A percentile compares a stretch with the other conserved stretches of the same genome.
These are phyloP conservation scores for Ceratocystis alfenasii DNA, from an alignment of 2,329 filamentous ascomycete species.

Conservation along the genomic window DNA sequence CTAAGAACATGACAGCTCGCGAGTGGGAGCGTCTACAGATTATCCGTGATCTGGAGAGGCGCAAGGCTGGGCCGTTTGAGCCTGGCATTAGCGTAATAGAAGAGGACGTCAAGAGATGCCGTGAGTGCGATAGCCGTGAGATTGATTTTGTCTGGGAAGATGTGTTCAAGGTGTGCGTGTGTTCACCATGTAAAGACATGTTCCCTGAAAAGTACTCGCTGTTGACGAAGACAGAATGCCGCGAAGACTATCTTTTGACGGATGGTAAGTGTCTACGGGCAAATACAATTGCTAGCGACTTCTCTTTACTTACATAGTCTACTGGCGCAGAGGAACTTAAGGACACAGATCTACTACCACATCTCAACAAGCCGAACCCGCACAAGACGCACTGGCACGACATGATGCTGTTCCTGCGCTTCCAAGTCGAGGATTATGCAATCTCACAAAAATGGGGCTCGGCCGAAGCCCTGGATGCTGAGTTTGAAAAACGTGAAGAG, in stretches of 20 bases:
- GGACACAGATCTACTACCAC: conserved; percentile 74
- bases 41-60: conserved; percentile 56
- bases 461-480: conserved; percentile 69
- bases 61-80: conserved; percentile 74
- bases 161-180: conserved; percentile 63
- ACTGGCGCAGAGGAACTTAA: conserved; percentile 63
- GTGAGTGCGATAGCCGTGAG: conserved; percentile 71
- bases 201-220: conserved; percentile 86
- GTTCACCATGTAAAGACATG: conserved; percentile 76
- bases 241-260: conserved; percentile 88
- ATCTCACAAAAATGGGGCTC: conserved; percentile 86
- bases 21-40: conserved; percentile 85
- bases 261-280: conserved; percentile 50
- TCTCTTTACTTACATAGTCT: conserved; percentile 12
- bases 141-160: conserved; percentile 96
- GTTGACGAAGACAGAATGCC: conserved; percentile 91
- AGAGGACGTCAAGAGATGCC: conserved; percentile 58
- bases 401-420: conserved; percentile 95
- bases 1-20: conserved; percentile 73
- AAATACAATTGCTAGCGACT: background rate
- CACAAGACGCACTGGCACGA: conserved; percentile 95
- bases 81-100: conserved; percentile 71
- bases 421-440: conserved; percentile 88
- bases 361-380: conserved; percentile 80
- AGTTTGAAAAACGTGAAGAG: conserved; percentile 67